A percentile compares a stretch with the other conserved stretches of the same genome.
phyloP scores from a whole-genome alignment of 768 basidiomycete species.

The Dentipellis fragilis region DNA sequence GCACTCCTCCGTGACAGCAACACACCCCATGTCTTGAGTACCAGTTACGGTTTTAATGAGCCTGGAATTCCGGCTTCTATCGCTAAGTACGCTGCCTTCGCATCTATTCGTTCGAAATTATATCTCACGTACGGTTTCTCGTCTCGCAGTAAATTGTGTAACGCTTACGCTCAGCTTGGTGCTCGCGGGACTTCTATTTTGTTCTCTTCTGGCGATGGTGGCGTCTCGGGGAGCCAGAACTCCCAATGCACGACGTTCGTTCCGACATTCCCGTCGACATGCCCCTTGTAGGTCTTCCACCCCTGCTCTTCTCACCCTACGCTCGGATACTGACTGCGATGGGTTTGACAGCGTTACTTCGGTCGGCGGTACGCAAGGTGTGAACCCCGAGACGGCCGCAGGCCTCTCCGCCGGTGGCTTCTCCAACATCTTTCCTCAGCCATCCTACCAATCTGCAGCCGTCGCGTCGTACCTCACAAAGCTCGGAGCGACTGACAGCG shows the following conservation, averaged over 20 bases:
- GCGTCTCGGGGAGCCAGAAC: constrained; percentile 10
- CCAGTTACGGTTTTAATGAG: constrained; percentile 15
- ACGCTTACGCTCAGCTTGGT: constrained; percentile 19
- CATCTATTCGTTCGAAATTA: background rate
- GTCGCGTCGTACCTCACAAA: constrained; percentile 27
- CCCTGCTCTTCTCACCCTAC: too few species aligned
- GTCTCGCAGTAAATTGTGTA: constrained; percentile 15
- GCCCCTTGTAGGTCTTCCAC: constrained; percentile 16
- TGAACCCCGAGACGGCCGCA: constrained; percentile 21
- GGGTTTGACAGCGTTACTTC: constrained; percentile 22
- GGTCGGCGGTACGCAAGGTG: constrained; percentile 24
- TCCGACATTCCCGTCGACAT: constrained; percentile 15
- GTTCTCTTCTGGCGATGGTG: constrained; percentile 17
- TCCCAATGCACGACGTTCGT: constrained; percentile 9
- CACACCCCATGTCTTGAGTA: constrained; percentile 15
- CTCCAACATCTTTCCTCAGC: constrained; percentile 23
- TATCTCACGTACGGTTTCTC: background rate
- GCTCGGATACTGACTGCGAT: too few species aligned
- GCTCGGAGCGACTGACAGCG: constrained; percentile 19
- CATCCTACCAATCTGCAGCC: constrained; percentile 28
- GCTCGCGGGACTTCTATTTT: constrained; percentile 20
- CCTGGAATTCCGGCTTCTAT: background rate
- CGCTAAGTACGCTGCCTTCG: background rate
- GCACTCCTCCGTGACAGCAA: constrained; percentile 7
- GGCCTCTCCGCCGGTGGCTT: constrained; percentile 27